These are phyloP conservation scores for Sugiyamaella japonica DNA, from an alignment of 1,139 yeast genomes.

Conservation along the genomic window DNA sequence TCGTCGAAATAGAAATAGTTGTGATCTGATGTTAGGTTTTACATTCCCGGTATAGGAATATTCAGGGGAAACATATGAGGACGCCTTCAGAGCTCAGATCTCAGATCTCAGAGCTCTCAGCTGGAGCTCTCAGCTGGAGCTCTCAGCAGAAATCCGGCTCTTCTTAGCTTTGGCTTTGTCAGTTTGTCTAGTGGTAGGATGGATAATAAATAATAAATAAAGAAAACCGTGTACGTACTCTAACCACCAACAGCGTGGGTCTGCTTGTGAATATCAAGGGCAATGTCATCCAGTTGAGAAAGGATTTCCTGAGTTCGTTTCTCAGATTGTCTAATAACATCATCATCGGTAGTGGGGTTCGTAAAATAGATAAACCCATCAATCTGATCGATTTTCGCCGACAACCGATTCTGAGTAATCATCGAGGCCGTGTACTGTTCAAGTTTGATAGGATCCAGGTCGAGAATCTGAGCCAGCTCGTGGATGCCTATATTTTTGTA, in stretches of 20 bases:
- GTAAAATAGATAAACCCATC: constrained; percentile 37
- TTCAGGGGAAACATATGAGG: constrained; percentile 1
- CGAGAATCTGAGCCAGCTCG: constrained; percentile 36
- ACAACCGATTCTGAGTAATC: constrained; percentile 39
- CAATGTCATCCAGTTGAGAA: constrained; percentile 11
- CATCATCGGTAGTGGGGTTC: neutral
- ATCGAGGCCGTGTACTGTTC: constrained; percentile 40
- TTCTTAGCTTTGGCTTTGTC: too few relatives aligned
- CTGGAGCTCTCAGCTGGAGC: too few relatives aligned
- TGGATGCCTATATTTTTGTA: constrained; percentile 37
- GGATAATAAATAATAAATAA: constrained; percentile 9
- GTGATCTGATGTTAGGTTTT: constrained; percentile 12
- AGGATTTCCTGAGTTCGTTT: constrained; percentile 7
- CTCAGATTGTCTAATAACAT: constrained; percentile 5
- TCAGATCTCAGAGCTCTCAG: neutral
- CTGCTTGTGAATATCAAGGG: constrained; percentile 4
- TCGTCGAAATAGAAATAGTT: neutral
- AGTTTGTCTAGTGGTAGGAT: too few relatives aligned
- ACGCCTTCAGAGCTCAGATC: neutral
- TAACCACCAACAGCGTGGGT: neutral
- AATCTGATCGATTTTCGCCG: constrained; percentile 41
- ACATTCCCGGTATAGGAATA: constrained; percentile 1
- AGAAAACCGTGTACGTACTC: neutral
- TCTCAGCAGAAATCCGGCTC: too few relatives aligned
- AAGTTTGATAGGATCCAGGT: constrained; percentile 33